phyloP scores from a whole-genome alignment of 768 basidiomycete genomes.

The Porpolomopsis calyptriformis region DNA sequence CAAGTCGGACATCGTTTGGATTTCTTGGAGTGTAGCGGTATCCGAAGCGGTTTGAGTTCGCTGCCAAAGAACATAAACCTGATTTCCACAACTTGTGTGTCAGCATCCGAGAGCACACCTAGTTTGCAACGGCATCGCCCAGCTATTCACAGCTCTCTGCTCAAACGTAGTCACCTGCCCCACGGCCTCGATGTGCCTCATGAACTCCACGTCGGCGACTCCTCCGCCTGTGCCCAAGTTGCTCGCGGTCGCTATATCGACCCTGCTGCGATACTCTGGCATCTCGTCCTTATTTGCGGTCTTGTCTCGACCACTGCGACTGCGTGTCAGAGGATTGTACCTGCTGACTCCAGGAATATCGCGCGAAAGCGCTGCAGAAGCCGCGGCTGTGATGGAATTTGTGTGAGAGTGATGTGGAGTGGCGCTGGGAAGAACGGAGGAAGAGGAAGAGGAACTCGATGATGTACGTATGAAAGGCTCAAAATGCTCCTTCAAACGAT shows the following conservation, averaged over 20 bases:
- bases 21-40: constrained; percentile 86
- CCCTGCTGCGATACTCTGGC: constrained; percentile 61
- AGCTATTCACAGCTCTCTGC: constrained; percentile 74
- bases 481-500: constrained; percentile 92
- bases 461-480: constrained; percentile 88
- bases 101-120: constrained; percentile 35
- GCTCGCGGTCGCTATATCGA: constrained; percentile 51
- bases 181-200: constrained; percentile 51
- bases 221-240: constrained; percentile 47
- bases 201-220: constrained; percentile 59
- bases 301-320: constrained; percentile 47
- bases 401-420: constrained; percentile 64
- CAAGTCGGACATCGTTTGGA: constrained; percentile 94
- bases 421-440: constrained; percentile 33
- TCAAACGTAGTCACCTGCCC: constrained; percentile 61
- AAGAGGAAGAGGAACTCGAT: constrained; percentile 52
- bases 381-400: constrained; percentile 80
- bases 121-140: constrained; percentile 56
- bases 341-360: constrained; percentile 78
- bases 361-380: constrained; percentile 77
- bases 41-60: constrained; percentile 77
- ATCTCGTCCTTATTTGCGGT: constrained; percentile 67
- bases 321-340: constrained; percentile 52
- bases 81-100: background rate
- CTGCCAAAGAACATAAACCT: constrained; percentile 29